Conservation (phyloP, 108 stramenopile species). For the Licmophora abbreviata region DNA sequence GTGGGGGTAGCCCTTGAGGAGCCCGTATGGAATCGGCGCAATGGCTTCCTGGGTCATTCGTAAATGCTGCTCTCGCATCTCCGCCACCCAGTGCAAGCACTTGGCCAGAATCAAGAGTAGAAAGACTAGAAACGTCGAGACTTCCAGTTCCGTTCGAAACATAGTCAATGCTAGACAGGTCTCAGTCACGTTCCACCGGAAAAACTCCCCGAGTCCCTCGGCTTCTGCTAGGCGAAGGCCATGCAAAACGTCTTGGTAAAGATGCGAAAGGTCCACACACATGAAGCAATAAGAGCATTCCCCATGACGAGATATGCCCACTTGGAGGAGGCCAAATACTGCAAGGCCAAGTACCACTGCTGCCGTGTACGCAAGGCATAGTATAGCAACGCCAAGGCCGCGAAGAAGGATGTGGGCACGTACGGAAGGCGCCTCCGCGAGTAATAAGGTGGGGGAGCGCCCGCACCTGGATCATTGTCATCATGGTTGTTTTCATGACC, state of each 20-base stretch:
- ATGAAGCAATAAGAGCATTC: slow-evolving; percentile 61
- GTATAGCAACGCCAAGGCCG: slow-evolving; percentile 42
- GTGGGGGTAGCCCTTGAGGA: neutral
- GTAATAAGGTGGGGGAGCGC: neutral
- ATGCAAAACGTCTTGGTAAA: slow-evolving; percentile 63
- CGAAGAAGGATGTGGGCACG: slow-evolving; percentile 27
- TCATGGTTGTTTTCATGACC: neutral
- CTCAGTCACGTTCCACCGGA: slow-evolving; percentile 95
- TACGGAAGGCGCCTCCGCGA: slow-evolving; percentile 1
- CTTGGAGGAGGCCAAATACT: slow-evolving; percentile 86
- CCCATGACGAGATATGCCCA: slow-evolving; percentile 79
- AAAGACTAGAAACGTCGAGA: slow-evolving; percentile 76
- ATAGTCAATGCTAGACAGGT: slow-evolving; percentile 96
- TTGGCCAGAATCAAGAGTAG: slow-evolving; percentile 79
- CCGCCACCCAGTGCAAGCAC: slow-evolving; percentile 91
- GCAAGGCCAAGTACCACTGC: slow-evolving; percentile 93
- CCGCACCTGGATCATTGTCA: neutral
- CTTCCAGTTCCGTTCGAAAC: slow-evolving; percentile 89
- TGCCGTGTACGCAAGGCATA: slow-evolving; percentile 76
- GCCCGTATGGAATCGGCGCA: slow-evolving; percentile 7
- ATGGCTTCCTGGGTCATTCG: slow-evolving; percentile 82
- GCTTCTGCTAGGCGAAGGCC: slow-evolving; percentile 83
- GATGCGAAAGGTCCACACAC: slow-evolving; percentile 47
- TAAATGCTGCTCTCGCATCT: slow-evolving; percentile 84
- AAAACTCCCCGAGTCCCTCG: slow-evolving; percentile 86